These are phyloP conservation scores for Prunella vulgaris DNA, from an alignment of 257 asterid species.

Conservation along the genomic window DNA sequence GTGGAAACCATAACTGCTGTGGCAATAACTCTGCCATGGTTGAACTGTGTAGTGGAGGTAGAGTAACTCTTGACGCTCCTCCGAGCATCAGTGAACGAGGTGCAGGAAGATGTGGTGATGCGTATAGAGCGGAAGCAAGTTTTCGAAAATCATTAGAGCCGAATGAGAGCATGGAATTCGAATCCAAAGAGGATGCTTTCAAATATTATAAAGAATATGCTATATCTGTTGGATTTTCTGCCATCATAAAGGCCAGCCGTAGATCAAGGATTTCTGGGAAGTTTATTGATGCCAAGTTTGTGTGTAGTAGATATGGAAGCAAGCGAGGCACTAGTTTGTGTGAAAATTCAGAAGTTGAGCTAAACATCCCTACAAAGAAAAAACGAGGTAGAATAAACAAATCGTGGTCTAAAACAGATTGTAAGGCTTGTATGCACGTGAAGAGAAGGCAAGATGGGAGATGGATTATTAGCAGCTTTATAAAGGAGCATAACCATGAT, in stretches of 20 bases:
- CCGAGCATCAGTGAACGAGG: no score
- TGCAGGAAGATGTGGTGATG: slow-evolving; percentile 8
- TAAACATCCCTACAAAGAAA: slow-evolving; percentile 29
- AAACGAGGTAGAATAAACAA: slow-evolving; percentile 45
- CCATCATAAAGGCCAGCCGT: slow-evolving; percentile 54
- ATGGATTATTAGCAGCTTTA: slow-evolving; percentile 37
- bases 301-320: slow-evolving; percentile 44
- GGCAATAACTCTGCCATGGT: slow-evolving; percentile 5
- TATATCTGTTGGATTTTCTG: slow-evolving; percentile 34
- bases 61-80: no score
- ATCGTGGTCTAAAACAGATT: slow-evolving; percentile 56
- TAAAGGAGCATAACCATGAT: slow-evolving; percentile 52
- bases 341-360: slow-evolving; percentile 24
- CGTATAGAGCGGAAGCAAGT: slow-evolving; percentile 17
- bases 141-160: slow-evolving; percentile 24
- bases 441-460: slow-evolving; percentile 50
- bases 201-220: slow-evolving; percentile 44
- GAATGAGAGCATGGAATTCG: slow-evolving; percentile 42
- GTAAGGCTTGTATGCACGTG: slow-evolving; percentile 58
- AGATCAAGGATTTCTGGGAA: slow-evolving; percentile 50
- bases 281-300: slow-evolving; percentile 55
- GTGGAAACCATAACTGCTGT: slow-evolving; percentile 13
- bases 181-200: slow-evolving; percentile 55
- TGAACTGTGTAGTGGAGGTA: slow-evolving; percentile 17
- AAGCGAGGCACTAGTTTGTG: slow-evolving; percentile 26